phyloP scores from a whole-genome alignment of 2,329 filamentous ascomycete species.

The Decorospora gaudefroyi region DNA sequence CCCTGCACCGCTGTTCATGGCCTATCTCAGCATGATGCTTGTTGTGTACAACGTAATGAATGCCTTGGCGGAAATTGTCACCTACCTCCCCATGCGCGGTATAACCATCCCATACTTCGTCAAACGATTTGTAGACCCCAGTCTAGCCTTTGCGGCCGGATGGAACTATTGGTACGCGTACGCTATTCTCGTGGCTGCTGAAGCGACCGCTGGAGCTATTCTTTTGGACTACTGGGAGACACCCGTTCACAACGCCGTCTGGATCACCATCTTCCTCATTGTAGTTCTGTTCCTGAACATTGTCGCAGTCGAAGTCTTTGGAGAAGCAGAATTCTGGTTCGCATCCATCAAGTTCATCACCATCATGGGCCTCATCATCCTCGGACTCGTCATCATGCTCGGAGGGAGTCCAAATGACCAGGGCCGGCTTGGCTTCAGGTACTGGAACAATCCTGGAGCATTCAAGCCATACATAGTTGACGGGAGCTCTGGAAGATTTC shows the following conservation, averaged over 20 bases:
- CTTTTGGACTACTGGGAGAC: slow-evolving; percentile 46
- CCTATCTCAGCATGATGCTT: slow-evolving; percentile 46
- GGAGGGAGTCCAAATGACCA: slow-evolving; percentile 44
- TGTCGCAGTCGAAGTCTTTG: slow-evolving; percentile 43
- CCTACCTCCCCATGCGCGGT: slow-evolving; percentile 48
- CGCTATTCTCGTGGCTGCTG: slow-evolving; percentile 43
- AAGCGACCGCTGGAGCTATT: slow-evolving; percentile 42
- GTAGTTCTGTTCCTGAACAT: slow-evolving; percentile 45
- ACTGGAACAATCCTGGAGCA: slow-evolving; percentile 70
- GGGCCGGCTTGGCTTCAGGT: slow-evolving; percentile 61
- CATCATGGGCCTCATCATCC: slow-evolving; percentile 44
- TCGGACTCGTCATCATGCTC: slow-evolving; percentile 45
- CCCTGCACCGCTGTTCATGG: slow-evolving; percentile 46
- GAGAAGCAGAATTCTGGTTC: slow-evolving; percentile 59
- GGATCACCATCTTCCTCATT: slow-evolving; percentile 46
- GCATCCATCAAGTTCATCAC: slow-evolving; percentile 56
- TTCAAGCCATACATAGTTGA: slow-evolving; percentile 54
- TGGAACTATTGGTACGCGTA: slow-evolving; percentile 41
- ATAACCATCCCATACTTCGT: slow-evolving; percentile 49
- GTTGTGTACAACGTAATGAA: slow-evolving; percentile 50
- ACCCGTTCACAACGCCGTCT: slow-evolving; percentile 39
- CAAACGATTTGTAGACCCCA: slow-evolving; percentile 55
- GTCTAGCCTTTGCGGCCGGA: slow-evolving; percentile 43
- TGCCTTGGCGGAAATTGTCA: slow-evolving; percentile 49
- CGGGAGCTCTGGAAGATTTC: slow-evolving; percentile 63